phyloP scores from a whole-genome alignment of 2,329 filamentous ascomycete genomes.

The Aspergillus sp. region DNA sequence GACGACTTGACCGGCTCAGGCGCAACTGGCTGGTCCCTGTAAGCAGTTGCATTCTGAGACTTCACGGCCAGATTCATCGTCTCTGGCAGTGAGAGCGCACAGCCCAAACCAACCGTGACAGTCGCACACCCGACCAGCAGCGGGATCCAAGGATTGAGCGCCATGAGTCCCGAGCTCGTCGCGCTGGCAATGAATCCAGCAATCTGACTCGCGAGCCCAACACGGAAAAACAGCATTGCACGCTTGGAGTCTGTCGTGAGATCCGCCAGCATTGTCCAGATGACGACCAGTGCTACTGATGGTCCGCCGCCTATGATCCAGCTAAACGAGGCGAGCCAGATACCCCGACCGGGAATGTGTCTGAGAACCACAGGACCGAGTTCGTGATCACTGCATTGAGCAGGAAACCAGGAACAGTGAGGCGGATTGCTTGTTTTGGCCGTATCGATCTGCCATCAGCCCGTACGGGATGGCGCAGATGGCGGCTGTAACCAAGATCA shows the following conservation, averaged over 20 bases:
- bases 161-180: background rate
- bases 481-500: background rate
- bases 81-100: background rate
- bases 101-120: background rate
- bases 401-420: background rate
- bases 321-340: background rate
- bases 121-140: background rate
- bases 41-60: background rate
- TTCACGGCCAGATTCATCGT: background rate
- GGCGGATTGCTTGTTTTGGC: background rate
- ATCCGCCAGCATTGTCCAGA: background rate
- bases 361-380: background rate
- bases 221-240: background rate
- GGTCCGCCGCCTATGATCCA: background rate
- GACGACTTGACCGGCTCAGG: background rate
- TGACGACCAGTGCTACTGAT: background rate
- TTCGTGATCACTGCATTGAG: background rate
- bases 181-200: background rate
- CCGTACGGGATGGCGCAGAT: background rate
- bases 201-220: background rate
- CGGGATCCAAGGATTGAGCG: background rate
- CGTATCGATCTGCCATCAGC: background rate
- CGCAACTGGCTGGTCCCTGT: background rate
- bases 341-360: background rate
- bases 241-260: background rate